A percentile compares a stretch with the other conserved stretches of the same genome.
phyloP scores from a whole-genome alignment of 352 stramenopile species.

The Stramenopiles sp. region DNA sequence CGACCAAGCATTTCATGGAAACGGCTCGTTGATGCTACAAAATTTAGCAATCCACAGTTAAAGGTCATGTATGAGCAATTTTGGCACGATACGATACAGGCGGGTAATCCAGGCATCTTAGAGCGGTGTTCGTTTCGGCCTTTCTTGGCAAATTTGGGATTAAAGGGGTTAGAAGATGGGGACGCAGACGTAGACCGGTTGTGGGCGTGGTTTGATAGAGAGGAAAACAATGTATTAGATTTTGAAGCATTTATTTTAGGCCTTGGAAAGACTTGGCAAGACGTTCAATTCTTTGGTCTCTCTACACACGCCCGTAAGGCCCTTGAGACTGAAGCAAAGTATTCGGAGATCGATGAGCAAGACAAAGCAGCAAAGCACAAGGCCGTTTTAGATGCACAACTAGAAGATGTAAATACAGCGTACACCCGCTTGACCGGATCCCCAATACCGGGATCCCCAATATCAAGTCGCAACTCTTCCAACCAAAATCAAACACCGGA shows the following conservation, averaged over 20 bases:
- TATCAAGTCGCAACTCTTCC: neutral
- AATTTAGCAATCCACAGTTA: neutral
- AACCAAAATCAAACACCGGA: neutral
- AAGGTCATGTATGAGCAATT: neutral
- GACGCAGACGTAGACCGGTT: neutral
- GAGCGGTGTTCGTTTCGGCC: neutral
- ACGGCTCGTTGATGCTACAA: neutral
- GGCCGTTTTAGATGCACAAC: neutral
- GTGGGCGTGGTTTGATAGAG: neutral
- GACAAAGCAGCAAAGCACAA: neutral
- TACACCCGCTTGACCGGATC: neutral
- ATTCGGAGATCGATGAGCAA: neutral
- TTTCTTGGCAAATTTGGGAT: constrained; percentile 1
- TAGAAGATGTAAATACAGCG: neutral
- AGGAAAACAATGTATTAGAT: neutral
- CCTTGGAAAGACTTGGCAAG: neutral
- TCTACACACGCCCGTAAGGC: neutral
- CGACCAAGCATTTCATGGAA: neutral
- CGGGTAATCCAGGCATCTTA: neutral
- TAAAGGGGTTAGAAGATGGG: neutral
- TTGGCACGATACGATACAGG: constrained; percentile 8
- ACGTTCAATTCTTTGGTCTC: constrained; percentile 3
- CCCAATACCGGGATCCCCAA: neutral
- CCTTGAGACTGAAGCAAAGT: neutral
- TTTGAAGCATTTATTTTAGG: neutral